Conservation (phyloP, 2,329 filamentous ascomycete genomes). For the Pseudogymnoascus sp. region DNA sequence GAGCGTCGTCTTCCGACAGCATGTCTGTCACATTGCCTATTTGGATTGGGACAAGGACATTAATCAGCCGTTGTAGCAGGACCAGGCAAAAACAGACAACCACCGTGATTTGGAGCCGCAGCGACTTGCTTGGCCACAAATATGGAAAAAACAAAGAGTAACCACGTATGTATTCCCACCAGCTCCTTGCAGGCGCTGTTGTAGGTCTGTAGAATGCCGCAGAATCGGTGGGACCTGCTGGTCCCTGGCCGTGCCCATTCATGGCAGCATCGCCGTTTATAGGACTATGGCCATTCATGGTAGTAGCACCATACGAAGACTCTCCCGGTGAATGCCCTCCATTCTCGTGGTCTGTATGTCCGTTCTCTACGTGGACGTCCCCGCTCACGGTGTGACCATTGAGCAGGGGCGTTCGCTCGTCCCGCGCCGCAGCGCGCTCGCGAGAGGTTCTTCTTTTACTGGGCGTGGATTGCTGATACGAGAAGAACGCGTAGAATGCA, state of each 20-base stretch:
- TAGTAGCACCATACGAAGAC: slow-evolving; percentile 32
- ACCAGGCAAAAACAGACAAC: slow-evolving; percentile 76
- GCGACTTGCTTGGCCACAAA: slow-evolving; percentile 82
- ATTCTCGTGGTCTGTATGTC: slow-evolving; percentile 21
- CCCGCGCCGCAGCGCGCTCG: slow-evolving; percentile 34
- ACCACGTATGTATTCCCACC: slow-evolving; percentile 91
- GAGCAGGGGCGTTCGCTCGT: slow-evolving; percentile 60
- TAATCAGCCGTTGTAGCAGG: slow-evolving; percentile 72
- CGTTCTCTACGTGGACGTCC: slow-evolving; percentile 17
- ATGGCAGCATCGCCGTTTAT: slow-evolving; percentile 40
- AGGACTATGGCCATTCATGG: slow-evolving; percentile 25
- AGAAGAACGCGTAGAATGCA: slow-evolving; percentile 52
- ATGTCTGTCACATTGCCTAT: slow-evolving; percentile 72
- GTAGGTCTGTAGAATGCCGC: slow-evolving; percentile 84
- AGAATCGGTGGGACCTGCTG: slow-evolving; percentile 47
- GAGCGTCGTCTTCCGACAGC: slow-evolving; percentile 49
- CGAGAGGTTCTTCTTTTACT: slow-evolving; percentile 35
- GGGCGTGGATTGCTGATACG: slow-evolving; percentile 27
- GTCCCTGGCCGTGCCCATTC: slow-evolving; percentile 34
- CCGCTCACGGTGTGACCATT: slow-evolving; percentile 21
- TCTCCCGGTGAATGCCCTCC: slow-evolving; percentile 15
- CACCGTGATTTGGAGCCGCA: slow-evolving; percentile 65
- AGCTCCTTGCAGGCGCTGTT: slow-evolving; percentile 77
- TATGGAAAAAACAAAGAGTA: slow-evolving; percentile 95
- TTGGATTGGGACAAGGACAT: slow-evolving; percentile 77